Evolutionary conservation across 257 asterid species (phyloP), one percentile per base, ranked within the genome.

Genomic region (Solanum verrucosum): DNA sequence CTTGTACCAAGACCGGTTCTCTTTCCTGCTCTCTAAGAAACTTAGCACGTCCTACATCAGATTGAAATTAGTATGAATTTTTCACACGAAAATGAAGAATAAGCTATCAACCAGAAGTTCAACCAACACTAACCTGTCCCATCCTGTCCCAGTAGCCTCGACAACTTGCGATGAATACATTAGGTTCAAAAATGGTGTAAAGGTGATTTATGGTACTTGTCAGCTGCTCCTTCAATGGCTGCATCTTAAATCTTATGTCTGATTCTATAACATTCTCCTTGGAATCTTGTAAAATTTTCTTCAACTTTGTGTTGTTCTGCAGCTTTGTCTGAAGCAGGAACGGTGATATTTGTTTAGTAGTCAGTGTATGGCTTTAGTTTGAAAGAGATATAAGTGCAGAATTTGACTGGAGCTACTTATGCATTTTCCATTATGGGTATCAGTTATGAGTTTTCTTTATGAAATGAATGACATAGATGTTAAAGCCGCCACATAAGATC

Each of bases 111-210:
- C 4, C 20, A 5, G 13, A 31, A 52, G 44, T 49, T 82, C 21
- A 49, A 82, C 56, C 83, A 37, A 37, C 60, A 82, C 86, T 46
- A 20, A 92, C 94, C 92, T 90, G 93, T 46, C 94, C 94, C 93
- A 90, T 91, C 87, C 90, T 92, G 82, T 91, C 94, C 94, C 94
- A 92, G 78, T 87, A 92, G 15, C 94, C 93, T 35, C 94, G 93
- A 81, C 93, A 92, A 31, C 90, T 87, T 74, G 93, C 92, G 14
- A 92, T 87, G 35, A 92, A 92, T 6, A 92, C 93, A 49, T 89
- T 93, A 29, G 93, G 87, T 9, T 87, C 93, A 38, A 92, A 90
- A 46, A 89, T 89, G 87, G 89, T 88, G 31, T 92, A 90, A 79
- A 92, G 89, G 89, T 91, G 94, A 88, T 84, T 90, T 60, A 92